A percentile compares a stretch with the other conserved stretches of the same genome.
These are phyloP conservation scores for Solanum sejunctum DNA, from an alignment of 257 asterid genomes.

Conservation along the genomic window DNA sequence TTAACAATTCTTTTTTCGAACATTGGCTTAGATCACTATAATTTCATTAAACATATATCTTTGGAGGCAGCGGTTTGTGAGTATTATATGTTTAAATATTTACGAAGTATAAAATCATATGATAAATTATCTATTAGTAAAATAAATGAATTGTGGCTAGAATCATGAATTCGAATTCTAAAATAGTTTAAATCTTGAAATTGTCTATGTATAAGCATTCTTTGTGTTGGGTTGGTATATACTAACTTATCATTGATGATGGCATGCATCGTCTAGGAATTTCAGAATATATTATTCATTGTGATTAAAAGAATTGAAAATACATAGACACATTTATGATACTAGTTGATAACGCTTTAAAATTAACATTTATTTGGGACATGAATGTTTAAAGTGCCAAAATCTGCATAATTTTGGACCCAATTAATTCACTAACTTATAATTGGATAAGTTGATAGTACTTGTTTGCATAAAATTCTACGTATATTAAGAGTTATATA, in stretches of 20 bases:
- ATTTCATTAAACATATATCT: background rate
- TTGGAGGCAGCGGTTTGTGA: background rate
- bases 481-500: fast-evolving
- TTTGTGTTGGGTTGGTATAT: background rate
- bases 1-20: background rate
- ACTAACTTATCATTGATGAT: background rate
- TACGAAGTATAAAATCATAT: fast-evolving
- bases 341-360: background rate
- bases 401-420: background rate
- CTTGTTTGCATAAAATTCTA: background rate
- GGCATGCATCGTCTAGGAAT: background rate
- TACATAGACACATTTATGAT: background rate
- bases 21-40: background rate
- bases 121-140: background rate
- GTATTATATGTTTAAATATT: background rate
- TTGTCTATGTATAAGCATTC: background rate
- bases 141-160: background rate
- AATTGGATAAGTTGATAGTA: background rate
- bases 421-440: background rate
- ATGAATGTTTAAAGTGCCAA: background rate
- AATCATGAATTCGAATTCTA: fast-evolving
- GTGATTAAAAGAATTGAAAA: background rate
- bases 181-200: background rate
- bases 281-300: background rate
- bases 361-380: background rate